Conservation (phyloP, 2,329 filamentous ascomycete species). For the Colletotrichum cuscutae region DNA sequence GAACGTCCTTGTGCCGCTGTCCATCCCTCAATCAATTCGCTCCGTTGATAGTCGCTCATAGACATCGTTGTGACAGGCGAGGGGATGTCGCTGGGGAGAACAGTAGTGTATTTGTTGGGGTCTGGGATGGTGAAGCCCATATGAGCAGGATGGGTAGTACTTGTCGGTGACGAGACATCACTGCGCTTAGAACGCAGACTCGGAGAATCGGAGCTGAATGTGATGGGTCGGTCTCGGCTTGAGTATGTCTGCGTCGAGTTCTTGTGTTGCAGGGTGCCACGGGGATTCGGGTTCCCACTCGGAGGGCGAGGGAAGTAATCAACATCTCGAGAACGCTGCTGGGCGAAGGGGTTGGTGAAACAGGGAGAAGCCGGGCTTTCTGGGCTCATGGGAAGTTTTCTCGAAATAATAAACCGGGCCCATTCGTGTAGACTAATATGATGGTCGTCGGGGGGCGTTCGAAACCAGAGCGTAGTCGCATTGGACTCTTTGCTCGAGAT, state of each 20-base stretch:
- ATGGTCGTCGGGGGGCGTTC: constrained; percentile 62
- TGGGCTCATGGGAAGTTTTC: constrained; percentile 57
- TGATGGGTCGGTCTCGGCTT: constrained; percentile 60
- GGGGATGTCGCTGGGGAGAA: constrained; percentile 62
- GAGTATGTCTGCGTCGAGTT: constrained; percentile 59
- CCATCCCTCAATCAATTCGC: constrained; percentile 71
- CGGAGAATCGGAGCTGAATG: constrained; percentile 66
- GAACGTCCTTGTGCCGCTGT: constrained; percentile 68
- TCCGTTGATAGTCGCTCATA: constrained; percentile 62
- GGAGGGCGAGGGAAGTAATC: constrained; percentile 56
- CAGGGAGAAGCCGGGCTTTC: constrained; percentile 64
- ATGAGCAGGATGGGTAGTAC: constrained; percentile 55
- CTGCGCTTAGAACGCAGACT: constrained; percentile 72
- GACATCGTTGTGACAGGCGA: constrained; percentile 61
- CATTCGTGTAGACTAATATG: constrained; percentile 67
- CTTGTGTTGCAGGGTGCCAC: constrained; percentile 57
- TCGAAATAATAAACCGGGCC: constrained; percentile 63
- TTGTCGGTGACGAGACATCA: constrained; percentile 69
- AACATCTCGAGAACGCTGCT: constrained; percentile 47
- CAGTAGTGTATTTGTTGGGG: constrained; percentile 60
- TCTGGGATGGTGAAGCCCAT: constrained; percentile 51
- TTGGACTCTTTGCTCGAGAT: constrained; percentile 61
- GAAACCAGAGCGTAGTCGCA: constrained; percentile 65
- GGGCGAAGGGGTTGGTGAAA: constrained; percentile 62
- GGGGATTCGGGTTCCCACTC: constrained; percentile 53